These are phyloP conservation scores for Narthecium ossifragum DNA, from an alignment of 106 monocot species.

Conservation along the genomic window DNA sequence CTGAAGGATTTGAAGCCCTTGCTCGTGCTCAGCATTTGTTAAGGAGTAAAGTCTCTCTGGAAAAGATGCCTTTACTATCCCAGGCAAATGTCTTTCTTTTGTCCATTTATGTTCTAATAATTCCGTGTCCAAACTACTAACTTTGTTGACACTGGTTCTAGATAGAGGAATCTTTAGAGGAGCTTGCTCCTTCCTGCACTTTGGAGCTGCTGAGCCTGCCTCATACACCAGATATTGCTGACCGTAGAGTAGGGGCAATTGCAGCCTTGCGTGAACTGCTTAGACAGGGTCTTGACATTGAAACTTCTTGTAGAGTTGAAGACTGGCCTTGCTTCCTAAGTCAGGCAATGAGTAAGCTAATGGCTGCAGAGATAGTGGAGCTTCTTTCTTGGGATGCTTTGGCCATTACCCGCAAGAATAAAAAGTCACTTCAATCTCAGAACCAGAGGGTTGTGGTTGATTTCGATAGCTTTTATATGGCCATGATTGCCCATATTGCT, in stretches of 20 bases:
- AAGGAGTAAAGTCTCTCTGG: slow-evolving; percentile 69
- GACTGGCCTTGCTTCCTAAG: slow-evolving; percentile 82
- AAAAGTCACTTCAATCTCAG: slow-evolving; percentile 81
- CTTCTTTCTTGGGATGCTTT: slow-evolving; percentile 81
- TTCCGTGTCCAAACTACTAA: slow-evolving; percentile 6
- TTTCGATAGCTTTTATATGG: slow-evolving; percentile 77
- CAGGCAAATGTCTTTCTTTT: slow-evolving; percentile 41
- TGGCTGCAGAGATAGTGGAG: slow-evolving; percentile 76
- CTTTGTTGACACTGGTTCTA: slow-evolving; percentile 25
- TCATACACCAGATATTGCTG: slow-evolving; percentile 61
- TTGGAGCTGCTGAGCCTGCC: slow-evolving; percentile 69
- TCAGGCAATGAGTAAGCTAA: slow-evolving; percentile 69
- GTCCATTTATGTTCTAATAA: not conserved
- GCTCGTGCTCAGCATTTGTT: slow-evolving; percentile 86
- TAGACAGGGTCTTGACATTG: slow-evolving; percentile 90
- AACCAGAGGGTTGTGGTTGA: slow-evolving; percentile 76
- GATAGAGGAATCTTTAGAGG: slow-evolving; percentile 97
- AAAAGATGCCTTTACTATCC: slow-evolving; percentile 60
- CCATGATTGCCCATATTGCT: slow-evolving; percentile 83
- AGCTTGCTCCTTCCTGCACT: slow-evolving; percentile 94
- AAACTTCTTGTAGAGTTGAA: slow-evolving; percentile 78
- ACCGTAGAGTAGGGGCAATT: slow-evolving; percentile 71
- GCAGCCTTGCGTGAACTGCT: slow-evolving; percentile 79
- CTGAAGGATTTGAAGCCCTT: slow-evolving; percentile 93
- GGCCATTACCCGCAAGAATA: slow-evolving; percentile 73